A percentile compares a stretch with the other conserved stretches of the same genome.
Conservation (phyloP, 345 rosid species). For the Boechera stricta region DNA sequence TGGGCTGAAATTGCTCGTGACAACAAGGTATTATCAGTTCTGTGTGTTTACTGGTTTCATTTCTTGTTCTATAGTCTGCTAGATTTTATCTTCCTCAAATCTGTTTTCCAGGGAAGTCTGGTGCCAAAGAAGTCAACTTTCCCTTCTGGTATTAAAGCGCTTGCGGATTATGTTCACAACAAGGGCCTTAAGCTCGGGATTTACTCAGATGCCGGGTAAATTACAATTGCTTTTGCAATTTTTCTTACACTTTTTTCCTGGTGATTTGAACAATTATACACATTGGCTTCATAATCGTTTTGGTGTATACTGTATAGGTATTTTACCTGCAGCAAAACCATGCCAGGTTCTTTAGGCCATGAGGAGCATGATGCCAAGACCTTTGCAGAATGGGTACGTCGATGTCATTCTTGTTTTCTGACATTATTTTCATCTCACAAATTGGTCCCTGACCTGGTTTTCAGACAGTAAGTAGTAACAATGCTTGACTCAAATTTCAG, state of each 20-base stretch:
- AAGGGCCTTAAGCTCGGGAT: slow-evolving; percentile 94
- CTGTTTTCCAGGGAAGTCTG: slow-evolving; percentile 62
- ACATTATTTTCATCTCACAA: slow-evolving; percentile 21
- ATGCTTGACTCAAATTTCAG: slow-evolving; percentile 46
- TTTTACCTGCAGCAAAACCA: slow-evolving; percentile 78
- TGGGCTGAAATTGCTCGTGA: slow-evolving; percentile 93
- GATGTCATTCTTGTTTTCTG: slow-evolving; percentile 10
- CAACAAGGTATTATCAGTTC: slow-evolving; percentile 50
- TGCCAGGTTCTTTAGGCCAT: slow-evolving; percentile 92
- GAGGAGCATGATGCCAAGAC: slow-evolving; percentile 93
- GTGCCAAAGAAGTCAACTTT: slow-evolving; percentile 67
- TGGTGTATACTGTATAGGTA: slow-evolving; percentile 65
- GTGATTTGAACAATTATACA: slow-evolving; percentile 5
- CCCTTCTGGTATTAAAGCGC: slow-evolving; percentile 82
- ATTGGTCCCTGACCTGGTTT: neutral
- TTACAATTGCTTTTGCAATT: neutral
- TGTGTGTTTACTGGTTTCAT: slow-evolving; percentile 4
- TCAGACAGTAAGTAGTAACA: slow-evolving; percentile 26
- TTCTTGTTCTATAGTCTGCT: slow-evolving; percentile 6
- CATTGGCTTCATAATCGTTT: neutral
- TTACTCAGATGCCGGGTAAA: slow-evolving; percentile 90
- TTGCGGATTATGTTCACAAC: slow-evolving; percentile 81
- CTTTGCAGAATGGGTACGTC: slow-evolving; percentile 85
- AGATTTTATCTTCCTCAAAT: neutral
- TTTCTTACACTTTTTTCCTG: neutral